These are phyloP conservation scores for Passalora sequoiae DNA, from an alignment of 2,329 filamentous ascomycete genomes.

Conservation along the genomic window DNA sequence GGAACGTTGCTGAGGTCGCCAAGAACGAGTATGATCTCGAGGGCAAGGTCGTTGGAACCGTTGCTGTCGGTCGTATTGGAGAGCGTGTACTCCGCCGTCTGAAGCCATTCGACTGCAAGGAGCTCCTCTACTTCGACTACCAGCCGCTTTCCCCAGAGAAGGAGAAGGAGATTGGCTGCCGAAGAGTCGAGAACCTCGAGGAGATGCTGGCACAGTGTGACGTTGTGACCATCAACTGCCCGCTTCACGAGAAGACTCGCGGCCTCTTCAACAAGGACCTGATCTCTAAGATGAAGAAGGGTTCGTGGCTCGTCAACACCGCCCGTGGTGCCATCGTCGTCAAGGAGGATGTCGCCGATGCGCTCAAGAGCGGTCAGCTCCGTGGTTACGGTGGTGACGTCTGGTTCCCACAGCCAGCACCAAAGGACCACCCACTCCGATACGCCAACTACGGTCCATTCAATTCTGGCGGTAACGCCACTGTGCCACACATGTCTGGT, in stretches of 20 bases:
- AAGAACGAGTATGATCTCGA: constrained; percentile 99
- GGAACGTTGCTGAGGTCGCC: constrained; percentile 91
- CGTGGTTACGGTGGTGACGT: constrained; percentile 83
- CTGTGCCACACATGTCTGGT: constrained; percentile 98
- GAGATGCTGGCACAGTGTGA: constrained; percentile 93
- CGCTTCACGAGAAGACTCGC: constrained; percentile 93
- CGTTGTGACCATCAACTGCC: constrained; percentile 98
- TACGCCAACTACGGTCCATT: constrained; percentile 81
- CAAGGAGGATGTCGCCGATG: constrained; percentile 96
- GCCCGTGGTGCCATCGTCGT: constrained; percentile 98
- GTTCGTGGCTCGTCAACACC: constrained; percentile 96
- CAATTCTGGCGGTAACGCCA: constrained; percentile 87
- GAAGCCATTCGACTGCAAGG: constrained; percentile 98
- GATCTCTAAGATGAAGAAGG: constrained; percentile 98
- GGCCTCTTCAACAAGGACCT: constrained; percentile 98
- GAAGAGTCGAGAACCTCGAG: constrained; percentile 81
- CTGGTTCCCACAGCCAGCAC: constrained; percentile 97
- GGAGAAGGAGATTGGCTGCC: constrained; percentile 93
- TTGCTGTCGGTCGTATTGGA: constrained; percentile 94
- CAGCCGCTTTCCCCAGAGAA: constrained; percentile 80
- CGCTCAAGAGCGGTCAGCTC: constrained; percentile 85
- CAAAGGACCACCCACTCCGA: constrained; percentile 86
- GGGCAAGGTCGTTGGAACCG: constrained; percentile 94
- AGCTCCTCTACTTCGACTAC: constrained; percentile 99
- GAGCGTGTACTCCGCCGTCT: constrained; percentile 95